Base-by-base conservation (phyloP, 225 moss, liverwort and hornwort genomes). In the Marchantia polymorpha region DNA sequence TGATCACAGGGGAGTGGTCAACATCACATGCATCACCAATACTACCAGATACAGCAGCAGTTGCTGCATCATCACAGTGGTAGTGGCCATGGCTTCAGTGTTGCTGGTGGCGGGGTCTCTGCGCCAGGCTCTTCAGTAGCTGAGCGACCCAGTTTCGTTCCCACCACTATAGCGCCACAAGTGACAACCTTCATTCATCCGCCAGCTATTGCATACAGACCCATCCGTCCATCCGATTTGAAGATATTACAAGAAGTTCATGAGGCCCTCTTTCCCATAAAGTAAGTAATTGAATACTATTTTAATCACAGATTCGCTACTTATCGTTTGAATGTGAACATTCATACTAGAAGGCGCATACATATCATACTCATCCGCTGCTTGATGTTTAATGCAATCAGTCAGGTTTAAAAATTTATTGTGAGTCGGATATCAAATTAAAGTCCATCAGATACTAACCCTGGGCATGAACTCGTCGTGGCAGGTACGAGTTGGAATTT, bases 401-500 rank as follows among this genome's bases (percentile, higher is more conserved):
- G 56, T 56, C 5, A 56, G 56, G 19, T 19, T 12, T 8, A 19
- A 3, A 8, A 56, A 56, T 3, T 12, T 13, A 52, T 55, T 56
- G 0, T 17, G 72, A 72, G 47, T 14, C 53, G 52, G 14, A 12
- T 54, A 73, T 20, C 39, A 39, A 39, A 39, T 2, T 39, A 39
- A 39, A 39, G 39, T 0, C 50, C 52, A 73, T 26, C 54, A 27
- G 26, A 72, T 14, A 11, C 12, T 52, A 25, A 51, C 12, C 27
- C 16, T 12, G 22, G 52, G 25, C 13, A 31, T 8, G n/a, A n/a
- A n/a, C n/a, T 10, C 19, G 64, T 6, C 64, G 52, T 83, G 25
- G 31, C 90, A 94, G 96, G 88, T 96, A 94, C 78, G 96, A 96
- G 79, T 54, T 80, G 60, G 94, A 94, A 54, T 96, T 96, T 80